These are phyloP conservation scores for Pleurotus citrinopileatus DNA, from an alignment of 768 basidiomycete species.

Conservation along the genomic window DNA sequence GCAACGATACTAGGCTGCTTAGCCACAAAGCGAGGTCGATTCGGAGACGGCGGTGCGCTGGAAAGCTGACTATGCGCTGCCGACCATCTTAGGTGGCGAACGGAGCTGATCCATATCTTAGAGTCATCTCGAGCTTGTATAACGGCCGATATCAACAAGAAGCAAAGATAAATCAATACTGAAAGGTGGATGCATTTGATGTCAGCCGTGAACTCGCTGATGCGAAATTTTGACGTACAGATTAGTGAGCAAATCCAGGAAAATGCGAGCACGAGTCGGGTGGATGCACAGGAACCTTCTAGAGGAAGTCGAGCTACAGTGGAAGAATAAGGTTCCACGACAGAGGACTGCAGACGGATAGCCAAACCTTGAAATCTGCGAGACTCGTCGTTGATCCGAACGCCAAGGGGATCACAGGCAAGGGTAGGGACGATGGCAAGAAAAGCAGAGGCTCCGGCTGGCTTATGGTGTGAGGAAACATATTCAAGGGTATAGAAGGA, in stretches of 20 bases:
- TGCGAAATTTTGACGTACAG: constrained; percentile 29
- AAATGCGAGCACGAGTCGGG: constrained; percentile 54
- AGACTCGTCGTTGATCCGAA: background rate
- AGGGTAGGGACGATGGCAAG: constrained; percentile 34
- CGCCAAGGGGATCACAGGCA: constrained; percentile 27
- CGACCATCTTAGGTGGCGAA: constrained; percentile 42
- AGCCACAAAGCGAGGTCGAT: constrained; percentile 31
- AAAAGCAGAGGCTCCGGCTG: constrained; percentile 53
- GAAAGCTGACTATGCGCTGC: constrained; percentile 18
- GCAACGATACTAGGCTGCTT: constrained; percentile 37
- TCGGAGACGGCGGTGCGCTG: constrained; percentile 18
- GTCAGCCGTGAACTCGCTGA: background rate
- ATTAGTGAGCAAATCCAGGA: constrained; percentile 48
- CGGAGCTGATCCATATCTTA: constrained; percentile 48
- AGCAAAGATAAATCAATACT: constrained; percentile 62
- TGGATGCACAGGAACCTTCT: constrained; percentile 45
- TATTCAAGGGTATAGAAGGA: background rate
- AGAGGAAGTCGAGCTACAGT: constrained; percentile 6
- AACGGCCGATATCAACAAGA: constrained; percentile 42
- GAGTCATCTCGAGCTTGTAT: constrained; percentile 41
- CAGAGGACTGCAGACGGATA: background rate
- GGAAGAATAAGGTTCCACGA: no score
- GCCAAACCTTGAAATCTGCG: background rate
- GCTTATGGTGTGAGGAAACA: background rate
- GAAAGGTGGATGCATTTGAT: constrained; percentile 8